Percentiles rank a stretch among this genome's conserved stretches.
These are phyloP conservation scores for Ophiostoma novo-ulmi DNA, from an alignment of 2,329 filamentous ascomycete species.

Conservation along the genomic window DNA sequence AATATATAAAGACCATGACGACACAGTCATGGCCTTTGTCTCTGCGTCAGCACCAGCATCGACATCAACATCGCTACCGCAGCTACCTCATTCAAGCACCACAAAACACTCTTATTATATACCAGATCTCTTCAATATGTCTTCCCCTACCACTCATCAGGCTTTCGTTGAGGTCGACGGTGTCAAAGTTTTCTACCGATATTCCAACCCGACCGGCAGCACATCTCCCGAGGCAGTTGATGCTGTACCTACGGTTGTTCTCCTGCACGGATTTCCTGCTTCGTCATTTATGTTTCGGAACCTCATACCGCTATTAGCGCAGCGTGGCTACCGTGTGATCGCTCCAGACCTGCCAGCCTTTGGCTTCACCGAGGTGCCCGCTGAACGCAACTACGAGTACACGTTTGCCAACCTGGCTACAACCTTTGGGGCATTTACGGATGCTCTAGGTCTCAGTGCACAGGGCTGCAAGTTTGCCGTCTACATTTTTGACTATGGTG, in stretches of 20 bases:
- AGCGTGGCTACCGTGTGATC: conserved; percentile 39
- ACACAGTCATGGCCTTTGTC: not conserved
- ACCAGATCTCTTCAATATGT: not conserved
- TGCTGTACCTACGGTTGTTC: conserved; percentile 37
- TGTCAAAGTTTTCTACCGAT: conserved; percentile 40
- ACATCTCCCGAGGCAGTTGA: conserved; percentile 10
- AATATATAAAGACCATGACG: not conserved
- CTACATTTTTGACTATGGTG: conserved; percentile 61
- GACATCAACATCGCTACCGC: conserved; percentile 8
- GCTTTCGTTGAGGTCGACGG: conserved; percentile 30
- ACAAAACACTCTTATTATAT: not conserved
- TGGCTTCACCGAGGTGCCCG: conserved; percentile 50
- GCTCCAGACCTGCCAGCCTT: conserved; percentile 57
- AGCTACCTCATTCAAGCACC: not conserved
- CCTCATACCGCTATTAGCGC: conserved; percentile 40
- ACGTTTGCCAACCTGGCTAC: conserved; percentile 49
- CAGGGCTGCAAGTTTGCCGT: conserved; percentile 41
- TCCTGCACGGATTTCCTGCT: conserved; percentile 44
- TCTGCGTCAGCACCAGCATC: not conserved
- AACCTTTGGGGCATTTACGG: conserved; percentile 46
- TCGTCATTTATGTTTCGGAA: conserved; percentile 43
- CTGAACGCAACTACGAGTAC: conserved; percentile 42
- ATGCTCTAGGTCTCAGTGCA: conserved; percentile 39
- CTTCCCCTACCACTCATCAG: not conserved
- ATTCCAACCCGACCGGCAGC: conserved; percentile 29